These are phyloP conservation scores for Phytophthora quininea DNA, from an alignment of 352 stramenopile genomes.

Conservation along the genomic window DNA sequence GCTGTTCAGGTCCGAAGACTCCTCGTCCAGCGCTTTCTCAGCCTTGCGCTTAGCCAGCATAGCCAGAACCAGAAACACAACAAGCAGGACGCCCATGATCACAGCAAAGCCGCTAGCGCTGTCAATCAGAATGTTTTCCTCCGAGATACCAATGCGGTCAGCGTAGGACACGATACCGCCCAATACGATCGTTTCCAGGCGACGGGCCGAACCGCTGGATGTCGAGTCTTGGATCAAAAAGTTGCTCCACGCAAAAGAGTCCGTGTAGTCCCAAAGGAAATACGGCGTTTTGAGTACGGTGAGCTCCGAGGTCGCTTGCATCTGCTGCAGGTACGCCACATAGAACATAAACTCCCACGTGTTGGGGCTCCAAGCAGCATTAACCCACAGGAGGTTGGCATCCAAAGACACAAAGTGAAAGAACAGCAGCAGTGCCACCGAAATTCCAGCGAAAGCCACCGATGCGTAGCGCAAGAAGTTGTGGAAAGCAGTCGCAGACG, in stretches of 20 bases:
- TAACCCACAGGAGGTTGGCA: conserved; percentile 45
- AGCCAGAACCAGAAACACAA: conserved; percentile 56
- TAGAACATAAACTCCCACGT: conserved; percentile 80
- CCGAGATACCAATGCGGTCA: conserved; percentile 60
- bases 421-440: conserved; percentile 57
- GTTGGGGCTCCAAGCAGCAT: conserved; percentile 65
- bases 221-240: conserved; percentile 48
- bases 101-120: conserved; percentile 48
- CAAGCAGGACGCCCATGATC: conserved; percentile 48
- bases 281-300: conserved; percentile 71
- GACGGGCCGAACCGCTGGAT: conserved; percentile 31
- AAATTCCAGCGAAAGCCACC: conserved; percentile 67
- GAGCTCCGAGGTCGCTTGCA: conserved; percentile 62
- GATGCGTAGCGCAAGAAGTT: conserved; percentile 65
- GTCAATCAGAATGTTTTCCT: conserved; percentile 50
- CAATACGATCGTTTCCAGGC: conserved; percentile 62
- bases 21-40: conserved; percentile 42
- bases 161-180: conserved; percentile 62
- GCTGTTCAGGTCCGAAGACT: conserved; percentile 40
- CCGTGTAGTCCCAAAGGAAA: conserved; percentile 72
- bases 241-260: conserved; percentile 75
- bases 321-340: conserved; percentile 73
- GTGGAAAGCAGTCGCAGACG: conserved; percentile 52
- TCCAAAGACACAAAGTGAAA: conserved; percentile 74
- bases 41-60: conserved; percentile 60